Evolutionary conservation across 768 basidiomycete species (phyloP), one percentile per base, ranked within the genome.

Genomic region (Thelephora ganbajun): DNA sequence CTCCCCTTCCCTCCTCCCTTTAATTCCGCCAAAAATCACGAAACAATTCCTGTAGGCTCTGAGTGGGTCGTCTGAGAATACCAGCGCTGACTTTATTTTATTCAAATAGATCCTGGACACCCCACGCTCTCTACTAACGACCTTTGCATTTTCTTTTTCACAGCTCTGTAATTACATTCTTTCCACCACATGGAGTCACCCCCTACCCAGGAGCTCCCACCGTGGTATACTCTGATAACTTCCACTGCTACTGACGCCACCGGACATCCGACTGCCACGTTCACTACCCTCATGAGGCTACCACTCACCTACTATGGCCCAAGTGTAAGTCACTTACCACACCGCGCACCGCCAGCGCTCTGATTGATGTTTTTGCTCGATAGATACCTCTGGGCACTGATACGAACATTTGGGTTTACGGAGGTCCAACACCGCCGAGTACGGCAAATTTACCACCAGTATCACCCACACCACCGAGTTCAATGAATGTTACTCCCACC

Each of bases 281-380:
- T 69, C 37, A 78, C 76, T 20, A 69, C 65, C 30, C 65, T 81
- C 9, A 55, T 84, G 22, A 76, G 71, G 54, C 58, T 88, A 44
- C 83, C 87, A 35, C 65, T 87, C 54, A 88, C 86, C 0, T 90
- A 89, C 63, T 86, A 74, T 54, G 87, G 87, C 26, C 84, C 87
- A 46, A 79, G 80, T 61, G 85, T 88, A 59, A 74, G 84, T 74
- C 39, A 14, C 22, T 41, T 9, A 7, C 39, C 39, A 41, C 26
- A 9, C 26, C 39, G 22, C 39, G 11, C 14, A 14, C 39, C 9
- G 16, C 39, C 4, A 41, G 4, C 39, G 13, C 14, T 19, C 16
- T 48, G 41, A 48, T 49, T 52, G 44, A 34, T 30, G 42, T 16
- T 52, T 5, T 47, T 36, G 22, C 22, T 33, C 44, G 49, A 6